These are phyloP conservation scores for Daldinia eschscholtzii DNA, from an alignment of 2,329 filamentous ascomycete species.

Conservation along the genomic window DNA sequence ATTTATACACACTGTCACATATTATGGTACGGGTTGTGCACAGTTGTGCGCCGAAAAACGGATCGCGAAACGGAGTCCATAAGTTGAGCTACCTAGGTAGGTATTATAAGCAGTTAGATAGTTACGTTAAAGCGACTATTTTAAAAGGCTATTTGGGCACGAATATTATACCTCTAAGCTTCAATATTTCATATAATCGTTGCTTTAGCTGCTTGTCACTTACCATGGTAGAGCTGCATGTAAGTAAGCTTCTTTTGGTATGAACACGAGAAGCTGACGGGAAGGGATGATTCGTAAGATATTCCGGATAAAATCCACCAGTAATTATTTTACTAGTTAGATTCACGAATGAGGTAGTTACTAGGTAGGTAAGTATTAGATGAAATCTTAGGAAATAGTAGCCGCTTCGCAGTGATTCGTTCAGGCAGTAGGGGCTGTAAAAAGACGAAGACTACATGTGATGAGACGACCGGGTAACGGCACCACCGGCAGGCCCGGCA, in stretches of 20 bases:
- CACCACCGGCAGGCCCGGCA: background rate
- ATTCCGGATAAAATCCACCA: background rate
- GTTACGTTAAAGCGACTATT: no score
- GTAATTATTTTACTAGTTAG: background rate
- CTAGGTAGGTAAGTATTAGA: no score
- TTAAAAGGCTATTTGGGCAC: no score
- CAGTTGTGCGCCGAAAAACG: background rate
- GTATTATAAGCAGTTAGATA: no score
- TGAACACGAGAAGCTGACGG: background rate
- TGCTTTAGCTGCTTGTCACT: no score
- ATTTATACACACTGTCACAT: background rate
- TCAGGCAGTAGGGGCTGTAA: background rate
- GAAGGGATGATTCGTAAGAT: background rate
- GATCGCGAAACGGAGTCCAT: conserved; percentile 1
- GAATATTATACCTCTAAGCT: no score
- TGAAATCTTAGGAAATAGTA: no score
- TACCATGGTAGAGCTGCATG: no score
- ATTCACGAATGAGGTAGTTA: background rate
- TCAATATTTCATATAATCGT: no score
- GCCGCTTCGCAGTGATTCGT: no score
- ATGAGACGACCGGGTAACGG: background rate
- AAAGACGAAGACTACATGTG: background rate
- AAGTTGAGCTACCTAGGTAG: background rate
- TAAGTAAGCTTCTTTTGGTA: background rate
- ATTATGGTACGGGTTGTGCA: background rate